Conservation (phyloP, 495 filamentous ascomycete genomes). For the Trypethelium eluteriae region DNA sequence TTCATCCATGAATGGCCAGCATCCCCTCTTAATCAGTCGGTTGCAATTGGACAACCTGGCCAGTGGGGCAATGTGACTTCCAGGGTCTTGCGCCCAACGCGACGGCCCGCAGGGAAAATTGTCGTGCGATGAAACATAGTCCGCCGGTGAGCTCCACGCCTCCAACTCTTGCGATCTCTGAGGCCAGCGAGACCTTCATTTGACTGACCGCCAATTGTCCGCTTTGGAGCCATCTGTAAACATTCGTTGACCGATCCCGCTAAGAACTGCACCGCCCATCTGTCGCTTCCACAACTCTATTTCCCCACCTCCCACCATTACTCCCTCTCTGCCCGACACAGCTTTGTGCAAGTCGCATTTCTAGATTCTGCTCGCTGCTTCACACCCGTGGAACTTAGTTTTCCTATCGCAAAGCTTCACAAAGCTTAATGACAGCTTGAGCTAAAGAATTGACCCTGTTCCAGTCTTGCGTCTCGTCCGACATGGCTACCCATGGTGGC, state of each 20-base stretch:
- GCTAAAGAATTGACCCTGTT: background rate
- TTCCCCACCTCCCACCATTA: background rate
- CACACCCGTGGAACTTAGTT: background rate
- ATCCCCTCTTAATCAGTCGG: background rate
- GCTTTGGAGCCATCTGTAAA: background rate
- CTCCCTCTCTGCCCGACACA: background rate
- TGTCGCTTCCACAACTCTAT: background rate
- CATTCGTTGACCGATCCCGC: background rate
- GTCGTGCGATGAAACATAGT: background rate
- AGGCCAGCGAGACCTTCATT: conserved; percentile 2
- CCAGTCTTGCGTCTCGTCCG: background rate
- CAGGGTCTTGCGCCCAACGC: background rate
- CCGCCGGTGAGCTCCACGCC: background rate
- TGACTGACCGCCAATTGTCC: conserved; percentile 2
- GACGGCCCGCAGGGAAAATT: background rate
- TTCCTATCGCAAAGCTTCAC: background rate
- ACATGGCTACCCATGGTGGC: background rate
- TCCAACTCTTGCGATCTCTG: conserved; percentile 1
- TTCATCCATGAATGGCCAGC: background rate
- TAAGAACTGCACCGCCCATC: background rate
- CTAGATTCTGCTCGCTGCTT: background rate
- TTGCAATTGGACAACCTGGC: conserved; percentile 5
- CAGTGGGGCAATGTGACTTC: background rate
- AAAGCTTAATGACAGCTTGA: background rate
- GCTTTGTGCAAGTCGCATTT: background rate